A percentile compares a stretch with the other conserved stretches of the same genome.
Evolutionary conservation across 305 asterid species (phyloP).

Genomic region (Plantago lanceolata): DNA sequence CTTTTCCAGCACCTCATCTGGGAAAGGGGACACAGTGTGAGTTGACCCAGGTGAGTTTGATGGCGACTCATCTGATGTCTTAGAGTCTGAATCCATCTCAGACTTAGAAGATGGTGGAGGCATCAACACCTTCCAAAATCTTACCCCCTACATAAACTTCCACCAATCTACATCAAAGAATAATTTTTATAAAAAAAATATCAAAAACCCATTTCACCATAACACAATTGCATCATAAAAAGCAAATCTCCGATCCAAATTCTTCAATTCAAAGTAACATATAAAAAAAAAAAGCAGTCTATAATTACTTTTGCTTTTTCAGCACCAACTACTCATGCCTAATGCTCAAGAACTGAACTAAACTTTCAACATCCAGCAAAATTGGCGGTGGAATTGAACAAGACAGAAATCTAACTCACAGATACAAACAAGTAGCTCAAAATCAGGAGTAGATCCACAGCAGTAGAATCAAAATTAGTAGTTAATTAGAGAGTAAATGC

Average conservation of each 20-base stretch:
- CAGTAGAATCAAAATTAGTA: background rate
- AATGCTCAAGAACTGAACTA: constrained; percentile 9
- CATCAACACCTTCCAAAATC: constrained; percentile 10
- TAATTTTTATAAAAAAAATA: background rate
- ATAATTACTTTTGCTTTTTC: background rate
- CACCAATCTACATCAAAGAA: background rate
- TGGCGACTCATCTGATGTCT: constrained; percentile 30
- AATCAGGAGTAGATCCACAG: background rate
- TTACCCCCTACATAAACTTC: constrained; percentile 9
- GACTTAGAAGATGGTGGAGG: constrained; percentile 14
- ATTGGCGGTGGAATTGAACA: constrained; percentile 2
- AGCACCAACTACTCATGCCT: background rate
- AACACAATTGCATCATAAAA: background rate
- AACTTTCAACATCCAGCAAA: background rate
- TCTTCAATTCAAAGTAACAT: background rate
- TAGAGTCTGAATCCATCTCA: constrained; percentile 37
- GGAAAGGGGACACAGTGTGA: constrained; percentile 41
- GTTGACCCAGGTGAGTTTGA: constrained; percentile 33
- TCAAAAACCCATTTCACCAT: background rate
- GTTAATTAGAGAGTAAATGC: background rate
- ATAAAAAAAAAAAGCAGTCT: background rate
- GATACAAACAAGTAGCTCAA: background rate
- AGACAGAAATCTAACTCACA: background rate
- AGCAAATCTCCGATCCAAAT: constrained; percentile 2
- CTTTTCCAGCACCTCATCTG: constrained; percentile 74